Evolutionary conservation across 148 eudicot genomes (phyloP), one percentile per base, ranked within the genome.

Genomic region (Fagopyrum homotropicum): DNA sequence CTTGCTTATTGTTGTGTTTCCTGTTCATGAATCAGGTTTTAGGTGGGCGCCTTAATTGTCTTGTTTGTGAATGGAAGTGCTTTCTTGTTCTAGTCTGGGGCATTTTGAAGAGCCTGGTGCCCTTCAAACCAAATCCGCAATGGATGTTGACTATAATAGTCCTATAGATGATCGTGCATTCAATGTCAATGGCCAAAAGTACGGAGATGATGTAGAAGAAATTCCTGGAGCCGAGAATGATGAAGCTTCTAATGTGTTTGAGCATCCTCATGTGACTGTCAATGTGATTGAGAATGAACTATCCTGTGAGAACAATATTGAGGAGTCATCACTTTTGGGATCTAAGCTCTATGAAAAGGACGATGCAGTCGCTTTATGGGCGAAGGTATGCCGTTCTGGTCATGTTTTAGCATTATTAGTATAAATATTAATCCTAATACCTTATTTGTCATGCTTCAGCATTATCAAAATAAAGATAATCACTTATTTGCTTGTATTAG

Each of bases 341-440:
- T 66, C 82, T 48, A 73, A 80, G 75, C 88, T 90, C 84, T 84
- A 89, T 1, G 90, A 86, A 74, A 80, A 73, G 44, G 93, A 87
- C 83, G 92, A 89, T 79, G 78, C 96, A 75, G 76, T 87, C 73
- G 87, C 99, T 73, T 91, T 95, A 76, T 95, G 99, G 99, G 97
- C 92, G 47, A 92, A 92, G 99, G 99, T 95, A 89, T 17, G 74
- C 60, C 73, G 29, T 66, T n/a, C 55, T 14, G 40, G 47, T 72
- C 57, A 8, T 60, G 68, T 26, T 35, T 35, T 35, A 35, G 40
- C 40, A 35, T 35, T 35, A 35, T 35, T 35, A 35, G 40, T 35
- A 35, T 35, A 35, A 35, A 35, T 35, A 35, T 35, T 35, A 35
- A 35, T 35, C 40, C 2, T 35, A 35, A 35, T 35, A 35, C 40